Evolutionary conservation across 495 filamentous ascomycete genomes (phyloP).

Genomic region (Neurospora sp.): DNA sequence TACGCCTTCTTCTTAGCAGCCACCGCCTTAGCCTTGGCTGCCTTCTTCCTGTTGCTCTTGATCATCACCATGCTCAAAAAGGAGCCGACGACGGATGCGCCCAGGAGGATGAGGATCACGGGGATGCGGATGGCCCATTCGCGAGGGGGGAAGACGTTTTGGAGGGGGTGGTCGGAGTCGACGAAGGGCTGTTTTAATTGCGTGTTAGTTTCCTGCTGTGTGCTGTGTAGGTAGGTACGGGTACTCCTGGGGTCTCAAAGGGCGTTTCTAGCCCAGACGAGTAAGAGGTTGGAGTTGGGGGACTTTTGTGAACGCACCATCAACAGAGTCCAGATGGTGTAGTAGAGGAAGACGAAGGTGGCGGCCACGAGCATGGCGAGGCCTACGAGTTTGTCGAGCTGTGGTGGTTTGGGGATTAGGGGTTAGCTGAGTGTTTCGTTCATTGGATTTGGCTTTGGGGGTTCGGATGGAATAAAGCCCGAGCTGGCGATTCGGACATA

Average conservation of each 20-base stretch:
- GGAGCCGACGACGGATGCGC: constrained; percentile 86
- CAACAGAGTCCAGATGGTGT: constrained; percentile 92
- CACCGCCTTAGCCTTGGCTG: constrained; percentile 74
- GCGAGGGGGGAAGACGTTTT: constrained; percentile 90
- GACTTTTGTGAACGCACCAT: constrained; percentile 52
- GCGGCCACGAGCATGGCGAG: constrained; percentile 96
- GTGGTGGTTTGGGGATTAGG: neutral
- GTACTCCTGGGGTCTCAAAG: neutral
- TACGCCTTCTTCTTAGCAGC: constrained; percentile 45
- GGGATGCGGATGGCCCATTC: constrained; percentile 99
- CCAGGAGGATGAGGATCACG: constrained; percentile 88
- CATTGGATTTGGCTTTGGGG: neutral
- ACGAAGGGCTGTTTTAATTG: constrained; percentile 70
- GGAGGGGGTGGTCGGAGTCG: constrained; percentile 83
- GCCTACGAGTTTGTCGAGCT: constrained; percentile 95
- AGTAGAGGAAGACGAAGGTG: constrained; percentile 94
- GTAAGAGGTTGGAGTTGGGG: neutral
- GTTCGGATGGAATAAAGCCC: neutral
- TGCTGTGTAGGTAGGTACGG: neutral
- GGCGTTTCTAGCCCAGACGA: neutral
- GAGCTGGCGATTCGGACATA: constrained; percentile 2
- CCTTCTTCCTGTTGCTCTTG: constrained; percentile 94
- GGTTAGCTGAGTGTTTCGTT: constrained; percentile 7
- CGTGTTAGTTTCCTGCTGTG: neutral
- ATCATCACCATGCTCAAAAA: constrained; percentile 99